Evolutionary conservation across 495 filamentous ascomycete genomes (phyloP).

Genomic region (Daldinia concentrica): DNA sequence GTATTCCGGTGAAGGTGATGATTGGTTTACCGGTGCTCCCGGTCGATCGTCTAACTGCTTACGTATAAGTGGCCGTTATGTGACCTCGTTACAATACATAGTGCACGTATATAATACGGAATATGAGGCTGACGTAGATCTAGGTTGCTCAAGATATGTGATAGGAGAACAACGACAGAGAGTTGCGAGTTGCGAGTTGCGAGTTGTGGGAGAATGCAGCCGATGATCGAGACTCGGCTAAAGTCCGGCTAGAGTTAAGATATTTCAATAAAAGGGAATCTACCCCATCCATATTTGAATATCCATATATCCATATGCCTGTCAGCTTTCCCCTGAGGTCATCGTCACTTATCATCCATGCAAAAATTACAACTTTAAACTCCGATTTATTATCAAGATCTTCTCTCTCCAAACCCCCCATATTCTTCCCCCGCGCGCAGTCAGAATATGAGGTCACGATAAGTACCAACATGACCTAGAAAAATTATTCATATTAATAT

Average conservation of each 20-base stretch:
- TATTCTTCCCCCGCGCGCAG: constrained; percentile 2
- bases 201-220: not conserved
- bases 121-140: constrained; percentile 26
- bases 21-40: constrained; percentile 40
- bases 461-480: constrained; percentile 19
- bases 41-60: constrained; percentile 28
- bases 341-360: constrained; percentile 4
- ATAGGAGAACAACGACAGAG: not conserved
- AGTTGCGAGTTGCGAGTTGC: not conserved
- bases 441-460: constrained; percentile 18
- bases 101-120: not conserved
- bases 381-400: constrained; percentile 21
- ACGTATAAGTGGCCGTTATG: constrained; percentile 6
- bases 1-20: constrained; percentile 7
- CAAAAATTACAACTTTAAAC: not conserved
- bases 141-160: constrained; percentile 7
- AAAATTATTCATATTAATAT: constrained; percentile 21
- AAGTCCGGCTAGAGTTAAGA: not conserved
- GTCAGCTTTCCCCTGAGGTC: not conserved
- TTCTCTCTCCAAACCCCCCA: not conserved
- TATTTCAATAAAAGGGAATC: not conserved
- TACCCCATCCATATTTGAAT: not conserved
- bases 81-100: not conserved
- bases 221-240: not conserved
- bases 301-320: not conserved